These are phyloP conservation scores for Globisporangium paddicum DNA, from an alignment of 352 stramenopile species.

Conservation along the genomic window DNA sequence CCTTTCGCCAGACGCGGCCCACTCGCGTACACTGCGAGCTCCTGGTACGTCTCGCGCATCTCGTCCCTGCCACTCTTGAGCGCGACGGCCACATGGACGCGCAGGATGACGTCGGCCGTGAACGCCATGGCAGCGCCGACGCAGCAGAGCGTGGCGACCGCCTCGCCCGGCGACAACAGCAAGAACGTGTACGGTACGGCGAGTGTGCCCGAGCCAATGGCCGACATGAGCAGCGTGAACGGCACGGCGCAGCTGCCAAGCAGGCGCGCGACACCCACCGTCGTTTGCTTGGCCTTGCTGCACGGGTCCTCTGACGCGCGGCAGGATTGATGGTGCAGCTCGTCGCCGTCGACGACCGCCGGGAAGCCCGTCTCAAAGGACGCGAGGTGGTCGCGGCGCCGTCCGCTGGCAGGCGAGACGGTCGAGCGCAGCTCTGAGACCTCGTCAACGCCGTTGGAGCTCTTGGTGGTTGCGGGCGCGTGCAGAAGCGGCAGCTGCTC, in stretches of 20 bases:
- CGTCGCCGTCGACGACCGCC: constrained; percentile 15
- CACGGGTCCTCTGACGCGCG: constrained; percentile 6
- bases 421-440: neutral
- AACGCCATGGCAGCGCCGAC: constrained; percentile 68
- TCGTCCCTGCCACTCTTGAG: constrained; percentile 24
- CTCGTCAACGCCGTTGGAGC: neutral
- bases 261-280: constrained; percentile 1
- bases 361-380: constrained; percentile 20
- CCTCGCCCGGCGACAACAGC: constrained; percentile 35
- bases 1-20: constrained; percentile 44
- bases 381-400: constrained; percentile 14
- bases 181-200: constrained; percentile 68
- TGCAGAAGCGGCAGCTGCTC: constrained; percentile 9
- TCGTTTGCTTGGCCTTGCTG: constrained; percentile 14
- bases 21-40: constrained; percentile 48
- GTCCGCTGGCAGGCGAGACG: constrained; percentile 1
- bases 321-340: constrained; percentile 12
- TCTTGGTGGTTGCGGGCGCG: neutral
- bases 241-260: constrained; percentile 12
- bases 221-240: constrained; percentile 54
- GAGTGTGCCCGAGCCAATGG: constrained; percentile 49
- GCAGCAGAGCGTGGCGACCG: constrained; percentile 34
- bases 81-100: constrained; percentile 52
- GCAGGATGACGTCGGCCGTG: constrained; percentile 59
- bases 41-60: constrained; percentile 58